phyloP scores from a whole-genome alignment of 2,329 filamentous ascomycete species.

The Pseudonectria buxi region DNA sequence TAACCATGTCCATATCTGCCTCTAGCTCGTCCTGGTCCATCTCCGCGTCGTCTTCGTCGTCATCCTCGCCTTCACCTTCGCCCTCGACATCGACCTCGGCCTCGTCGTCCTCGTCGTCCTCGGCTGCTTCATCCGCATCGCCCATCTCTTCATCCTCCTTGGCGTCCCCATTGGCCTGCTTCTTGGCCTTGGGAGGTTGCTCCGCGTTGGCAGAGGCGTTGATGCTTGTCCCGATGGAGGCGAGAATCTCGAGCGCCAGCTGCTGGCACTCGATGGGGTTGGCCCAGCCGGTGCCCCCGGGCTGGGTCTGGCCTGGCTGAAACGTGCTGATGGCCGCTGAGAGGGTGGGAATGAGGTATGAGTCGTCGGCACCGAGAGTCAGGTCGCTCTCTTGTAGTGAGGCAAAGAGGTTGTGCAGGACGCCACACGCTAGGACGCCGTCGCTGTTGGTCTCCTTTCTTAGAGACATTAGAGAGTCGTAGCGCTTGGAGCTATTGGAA shows the following conservation, averaged over 20 bases:
- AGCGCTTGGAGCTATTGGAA: slow-evolving; percentile 39
- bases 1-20: slow-evolving; percentile 60
- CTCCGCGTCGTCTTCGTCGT: slow-evolving; percentile 41
- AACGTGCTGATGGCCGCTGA: slow-evolving; percentile 24
- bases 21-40: slow-evolving; percentile 52
- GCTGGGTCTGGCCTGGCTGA: slow-evolving; percentile 17
- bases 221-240: slow-evolving; percentile 56
- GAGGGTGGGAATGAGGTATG: slow-evolving; percentile 31
- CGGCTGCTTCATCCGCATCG: slow-evolving; percentile 30
- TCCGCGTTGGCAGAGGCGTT: slow-evolving; percentile 40
- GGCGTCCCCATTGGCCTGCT: slow-evolving; percentile 32
- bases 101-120: slow-evolving; percentile 29
- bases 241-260: slow-evolving; percentile 55
- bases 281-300: slow-evolving; percentile 31
- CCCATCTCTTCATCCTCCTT: slow-evolving; percentile 35
- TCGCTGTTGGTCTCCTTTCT: slow-evolving; percentile 41
- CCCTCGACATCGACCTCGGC: slow-evolving; percentile 31
- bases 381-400: slow-evolving; percentile 26
- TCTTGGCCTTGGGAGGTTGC: slow-evolving; percentile 19
- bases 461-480: slow-evolving; percentile 43
- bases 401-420: slow-evolving; percentile 57
- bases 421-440: slow-evolving; percentile 51
- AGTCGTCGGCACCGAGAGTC: slow-evolving; percentile 26
- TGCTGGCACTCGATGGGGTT: slow-evolving; percentile 41
- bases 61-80: slow-evolving; percentile 29